Percentiles rank a stretch among this genome's conserved stretches.
These are phyloP conservation scores for Malassezia slooffiae DNA, from an alignment of 1,284 basidiomycete species.

Conservation along the genomic window DNA sequence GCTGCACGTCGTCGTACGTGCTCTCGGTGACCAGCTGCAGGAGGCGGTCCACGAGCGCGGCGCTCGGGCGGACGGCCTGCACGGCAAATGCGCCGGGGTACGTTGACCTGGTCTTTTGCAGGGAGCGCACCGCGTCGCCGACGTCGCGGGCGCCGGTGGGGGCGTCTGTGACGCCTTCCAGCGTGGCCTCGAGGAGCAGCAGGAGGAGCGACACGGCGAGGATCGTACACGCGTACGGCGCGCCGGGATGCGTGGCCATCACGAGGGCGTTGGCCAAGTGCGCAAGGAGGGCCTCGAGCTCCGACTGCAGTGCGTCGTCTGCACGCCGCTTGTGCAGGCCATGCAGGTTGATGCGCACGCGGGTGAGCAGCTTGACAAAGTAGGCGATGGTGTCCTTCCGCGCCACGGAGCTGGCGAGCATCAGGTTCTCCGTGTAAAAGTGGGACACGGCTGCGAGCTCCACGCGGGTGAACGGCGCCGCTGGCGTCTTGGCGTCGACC, in stretches of 20 bases:
- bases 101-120: constrained; percentile 29
- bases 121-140: constrained; percentile 10
- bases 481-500: constrained; percentile 31
- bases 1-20: constrained; percentile 35
- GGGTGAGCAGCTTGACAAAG: constrained; percentile 33
- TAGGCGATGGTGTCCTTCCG: constrained; percentile 28
- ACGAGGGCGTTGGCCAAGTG: constrained; percentile 18
- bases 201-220: constrained; percentile 30
- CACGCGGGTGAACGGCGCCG: constrained; percentile 15
- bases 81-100: constrained; percentile 24
- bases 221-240: constrained; percentile 33
- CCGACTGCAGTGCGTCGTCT: constrained; percentile 8
- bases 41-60: constrained; percentile 22
- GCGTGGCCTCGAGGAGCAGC: constrained; percentile 22
- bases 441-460: constrained; percentile 22
- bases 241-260: constrained; percentile 29
- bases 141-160: not conserved
- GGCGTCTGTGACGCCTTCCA: not conserved
- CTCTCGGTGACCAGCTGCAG: constrained; percentile 25
- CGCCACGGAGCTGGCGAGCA: constrained; percentile 26
- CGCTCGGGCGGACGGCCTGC: constrained; percentile 15
- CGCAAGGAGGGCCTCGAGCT: constrained; percentile 16
- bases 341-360: constrained; percentile 29
- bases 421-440: constrained; percentile 26
- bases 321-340: constrained; percentile 18